Evolutionary conservation across 2,329 filamentous ascomycete genomes (phyloP).

Genomic region (Hawksworthiomyces lignivorus): DNA sequence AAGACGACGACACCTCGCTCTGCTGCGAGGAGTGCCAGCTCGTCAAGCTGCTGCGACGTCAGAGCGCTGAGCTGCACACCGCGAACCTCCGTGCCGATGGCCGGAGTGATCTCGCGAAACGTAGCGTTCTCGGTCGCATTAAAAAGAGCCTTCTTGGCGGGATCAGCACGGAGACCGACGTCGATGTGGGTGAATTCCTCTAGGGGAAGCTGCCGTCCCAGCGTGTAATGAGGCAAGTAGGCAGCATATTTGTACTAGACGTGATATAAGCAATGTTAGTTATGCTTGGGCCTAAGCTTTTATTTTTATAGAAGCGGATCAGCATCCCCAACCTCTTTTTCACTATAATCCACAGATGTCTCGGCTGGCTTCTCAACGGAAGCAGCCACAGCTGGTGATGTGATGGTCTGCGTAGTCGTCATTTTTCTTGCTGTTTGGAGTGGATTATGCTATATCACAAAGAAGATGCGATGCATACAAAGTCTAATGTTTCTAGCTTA

Average conservation of each 20-base stretch:
- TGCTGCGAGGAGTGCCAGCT: slow-evolving; percentile 7
- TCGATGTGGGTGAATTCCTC: slow-evolving; percentile 12
- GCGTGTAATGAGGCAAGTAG: slow-evolving; percentile 13
- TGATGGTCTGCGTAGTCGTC: background rate
- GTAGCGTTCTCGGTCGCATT: slow-evolving; percentile 6
- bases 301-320: too few species aligned
- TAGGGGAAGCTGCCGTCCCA: slow-evolving; percentile 7
- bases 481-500: too few species aligned
- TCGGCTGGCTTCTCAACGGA: slow-evolving; percentile 5
- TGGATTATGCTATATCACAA: too few species aligned
- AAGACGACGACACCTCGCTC: slow-evolving; percentile 11
- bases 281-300: too few species aligned
- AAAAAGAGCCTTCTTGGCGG: slow-evolving; percentile 9
- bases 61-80: slow-evolving; percentile 8
- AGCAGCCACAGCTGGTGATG: background rate
- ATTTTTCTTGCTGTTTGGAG: background rate
- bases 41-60: slow-evolving; percentile 4
- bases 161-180: slow-evolving; percentile 11
- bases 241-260: slow-evolving; percentile 10
- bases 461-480: too few species aligned
- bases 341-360: slow-evolving; percentile 12
- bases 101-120: slow-evolving; percentile 9
- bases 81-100: slow-evolving; percentile 10
- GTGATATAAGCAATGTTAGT: background rate
- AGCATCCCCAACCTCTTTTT: slow-evolving; percentile 8